Percentiles rank a stretch among this genome's conserved stretches.
These are phyloP conservation scores for Neoboletus magnificus DNA, from an alignment of 768 basidiomycete genomes.

Conservation along the genomic window DNA sequence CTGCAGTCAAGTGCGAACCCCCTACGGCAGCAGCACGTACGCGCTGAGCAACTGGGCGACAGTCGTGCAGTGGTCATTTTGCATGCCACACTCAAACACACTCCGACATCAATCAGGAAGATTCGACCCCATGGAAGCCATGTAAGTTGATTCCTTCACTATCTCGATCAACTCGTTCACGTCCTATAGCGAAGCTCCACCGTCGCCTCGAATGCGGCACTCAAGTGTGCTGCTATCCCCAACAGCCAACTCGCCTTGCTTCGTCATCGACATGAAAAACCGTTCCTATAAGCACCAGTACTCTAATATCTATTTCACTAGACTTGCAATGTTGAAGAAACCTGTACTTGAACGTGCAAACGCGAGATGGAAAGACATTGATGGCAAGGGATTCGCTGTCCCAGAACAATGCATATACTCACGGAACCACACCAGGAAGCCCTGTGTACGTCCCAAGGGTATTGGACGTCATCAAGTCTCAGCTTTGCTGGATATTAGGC, in stretches of 20 bases:
- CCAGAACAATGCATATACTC: constrained; percentile 2
- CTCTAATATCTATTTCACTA: constrained; percentile 67
- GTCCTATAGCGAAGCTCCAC: constrained; percentile 20
- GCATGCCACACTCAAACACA: not conserved
- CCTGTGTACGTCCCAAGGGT: constrained; percentile 76
- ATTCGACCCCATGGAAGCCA: not conserved
- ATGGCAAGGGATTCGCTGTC: constrained; percentile 31
- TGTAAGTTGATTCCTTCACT: not conserved
- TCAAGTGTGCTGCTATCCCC: constrained; percentile 30
- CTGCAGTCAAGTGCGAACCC: too few species aligned
- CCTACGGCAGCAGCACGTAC: not conserved
- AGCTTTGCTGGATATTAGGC: constrained; percentile 87
- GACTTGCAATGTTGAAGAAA: constrained; percentile 48
- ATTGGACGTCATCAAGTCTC: constrained; percentile 80
- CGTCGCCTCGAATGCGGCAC: constrained; percentile 18
- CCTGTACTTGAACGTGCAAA: constrained; percentile 49
- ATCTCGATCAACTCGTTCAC: not conserved
- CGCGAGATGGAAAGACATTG: constrained; percentile 47
- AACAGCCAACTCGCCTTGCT: constrained; percentile 34
- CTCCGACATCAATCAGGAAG: not conserved
- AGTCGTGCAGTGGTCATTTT: not conserved
- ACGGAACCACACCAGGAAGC: constrained; percentile 42
- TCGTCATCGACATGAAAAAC: constrained; percentile 41
- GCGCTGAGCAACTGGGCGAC: not conserved
- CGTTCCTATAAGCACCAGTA: constrained; percentile 66